These are phyloP conservation scores for Torulaspora indica DNA, from an alignment of 805 yeast species.

Conservation along the genomic window DNA sequence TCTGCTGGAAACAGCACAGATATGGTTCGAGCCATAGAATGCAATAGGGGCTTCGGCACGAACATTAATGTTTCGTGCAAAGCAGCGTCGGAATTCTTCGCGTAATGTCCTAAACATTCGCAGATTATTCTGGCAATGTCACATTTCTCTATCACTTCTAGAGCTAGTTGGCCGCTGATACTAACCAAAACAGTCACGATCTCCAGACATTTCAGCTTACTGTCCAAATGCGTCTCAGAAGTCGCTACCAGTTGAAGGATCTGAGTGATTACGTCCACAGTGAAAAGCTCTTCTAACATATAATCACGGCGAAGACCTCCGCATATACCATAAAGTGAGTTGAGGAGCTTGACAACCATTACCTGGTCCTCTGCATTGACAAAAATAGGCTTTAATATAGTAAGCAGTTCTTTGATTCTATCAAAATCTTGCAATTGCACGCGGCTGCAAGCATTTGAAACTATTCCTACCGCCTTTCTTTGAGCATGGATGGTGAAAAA, in stretches of 20 bases:
- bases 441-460: constrained; percentile 60
- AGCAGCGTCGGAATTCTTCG: constrained; percentile 37
- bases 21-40: constrained; percentile 51
- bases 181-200: constrained; percentile 44
- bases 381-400: constrained; percentile 51
- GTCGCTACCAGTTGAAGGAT: constrained; percentile 29
- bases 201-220: constrained; percentile 34
- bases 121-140: constrained; percentile 46
- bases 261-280: constrained; percentile 34
- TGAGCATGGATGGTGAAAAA: constrained; percentile 89
- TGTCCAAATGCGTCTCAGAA: constrained; percentile 32
- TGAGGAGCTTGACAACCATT: constrained; percentile 21
- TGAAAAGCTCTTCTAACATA: constrained; percentile 25
- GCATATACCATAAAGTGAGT: constrained; percentile 27
- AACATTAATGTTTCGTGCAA: constrained; percentile 70
- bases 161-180: constrained; percentile 43
- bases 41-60: constrained; percentile 61
- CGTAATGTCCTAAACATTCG: constrained; percentile 48
- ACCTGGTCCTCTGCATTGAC: constrained; percentile 48
- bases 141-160: constrained; percentile 44
- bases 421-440: constrained; percentile 44
- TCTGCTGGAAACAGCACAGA: constrained; percentile 54
- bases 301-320: constrained; percentile 21
- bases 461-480: constrained; percentile 67
- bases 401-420: constrained; percentile 53